A percentile compares a stretch with the other conserved stretches of the same genome.
Conservation (phyloP, 1,139 yeast species). For the Wickerhamomyces sp. region DNA sequence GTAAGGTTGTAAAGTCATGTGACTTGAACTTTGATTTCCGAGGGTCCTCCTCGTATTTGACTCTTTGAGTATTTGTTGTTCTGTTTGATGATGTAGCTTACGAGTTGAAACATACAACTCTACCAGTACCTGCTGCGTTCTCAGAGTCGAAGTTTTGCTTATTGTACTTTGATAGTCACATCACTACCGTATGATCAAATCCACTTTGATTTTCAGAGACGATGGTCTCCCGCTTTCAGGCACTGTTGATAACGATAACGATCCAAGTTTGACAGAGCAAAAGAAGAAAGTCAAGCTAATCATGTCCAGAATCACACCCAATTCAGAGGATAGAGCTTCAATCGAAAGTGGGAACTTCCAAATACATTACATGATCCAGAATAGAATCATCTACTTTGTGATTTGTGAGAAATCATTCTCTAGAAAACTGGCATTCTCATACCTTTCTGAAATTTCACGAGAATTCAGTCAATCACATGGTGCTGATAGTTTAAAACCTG, state of each 20-base stretch:
- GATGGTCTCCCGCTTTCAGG: slow-evolving; percentile 87
- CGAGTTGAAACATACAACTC: too few relatives aligned
- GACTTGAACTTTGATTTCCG: too few relatives aligned
- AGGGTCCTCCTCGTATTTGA: too few relatives aligned
- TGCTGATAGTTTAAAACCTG: slow-evolving; percentile 54
- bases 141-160: too few relatives aligned
- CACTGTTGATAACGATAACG: slow-evolving; percentile 81
- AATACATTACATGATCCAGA: slow-evolving; percentile 67
- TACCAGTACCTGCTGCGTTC: too few relatives aligned
- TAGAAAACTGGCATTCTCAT: slow-evolving; percentile 82
- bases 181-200: slow-evolving; percentile 51
- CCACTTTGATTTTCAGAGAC: slow-evolving; percentile 65
- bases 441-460: slow-evolving; percentile 71
- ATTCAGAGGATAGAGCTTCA: slow-evolving; percentile 82
- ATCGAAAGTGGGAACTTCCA: slow-evolving; percentile 72
- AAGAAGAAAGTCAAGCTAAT: slow-evolving; percentile 82
- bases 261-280: slow-evolving; percentile 56
- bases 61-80: too few relatives aligned
- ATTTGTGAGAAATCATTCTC: slow-evolving; percentile 80
- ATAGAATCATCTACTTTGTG: slow-evolving; percentile 68
- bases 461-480: slow-evolving; percentile 85
- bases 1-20: too few relatives aligned
- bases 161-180: too few relatives aligned
- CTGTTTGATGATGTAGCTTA: too few relatives aligned
- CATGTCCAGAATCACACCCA: slow-evolving; percentile 69